phyloP scores from a whole-genome alignment of 257 asterid genomes.

The Nicotiana benthamiana region DNA sequence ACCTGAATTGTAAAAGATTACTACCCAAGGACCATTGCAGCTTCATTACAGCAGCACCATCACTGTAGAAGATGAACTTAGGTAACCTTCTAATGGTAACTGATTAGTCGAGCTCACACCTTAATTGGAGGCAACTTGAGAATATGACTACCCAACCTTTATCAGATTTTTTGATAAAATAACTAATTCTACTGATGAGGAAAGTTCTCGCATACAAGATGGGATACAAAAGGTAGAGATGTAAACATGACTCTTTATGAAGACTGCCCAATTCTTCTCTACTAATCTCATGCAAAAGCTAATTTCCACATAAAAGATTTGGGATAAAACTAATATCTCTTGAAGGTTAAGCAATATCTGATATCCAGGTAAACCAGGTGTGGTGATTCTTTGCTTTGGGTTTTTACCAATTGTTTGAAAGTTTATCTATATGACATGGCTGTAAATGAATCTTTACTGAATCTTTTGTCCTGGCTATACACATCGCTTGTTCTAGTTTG shows the following conservation, averaged over 20 bases:
- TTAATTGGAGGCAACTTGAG: conserved; percentile 1
- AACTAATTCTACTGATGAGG: not conserved
- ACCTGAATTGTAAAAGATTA: not conserved
- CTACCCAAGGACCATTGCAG: not conserved
- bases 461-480: not conserved
- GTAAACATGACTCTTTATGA: not conserved
- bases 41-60: not conserved
- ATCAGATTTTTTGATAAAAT: not conserved
- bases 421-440: not conserved
- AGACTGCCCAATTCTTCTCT: not conserved
- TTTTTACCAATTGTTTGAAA: not conserved
- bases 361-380: not conserved
- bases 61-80: not conserved
- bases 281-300: conserved; percentile 1
- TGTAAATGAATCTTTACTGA: not conserved
- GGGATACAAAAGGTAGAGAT: not conserved
- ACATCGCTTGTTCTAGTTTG: not conserved
- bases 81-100: not conserved
- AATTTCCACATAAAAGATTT: not conserved
- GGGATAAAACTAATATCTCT: not conserved
- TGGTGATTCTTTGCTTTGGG: conserved; percentile 2
- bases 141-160: not conserved
- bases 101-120: not conserved
- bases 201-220: not conserved
- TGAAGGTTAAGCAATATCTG: not conserved